A percentile compares a stretch with the other conserved stretches of the same genome.
phyloP scores from a whole-genome alignment of 495 filamentous ascomycete genomes.

The Podospora anserina region DNA sequence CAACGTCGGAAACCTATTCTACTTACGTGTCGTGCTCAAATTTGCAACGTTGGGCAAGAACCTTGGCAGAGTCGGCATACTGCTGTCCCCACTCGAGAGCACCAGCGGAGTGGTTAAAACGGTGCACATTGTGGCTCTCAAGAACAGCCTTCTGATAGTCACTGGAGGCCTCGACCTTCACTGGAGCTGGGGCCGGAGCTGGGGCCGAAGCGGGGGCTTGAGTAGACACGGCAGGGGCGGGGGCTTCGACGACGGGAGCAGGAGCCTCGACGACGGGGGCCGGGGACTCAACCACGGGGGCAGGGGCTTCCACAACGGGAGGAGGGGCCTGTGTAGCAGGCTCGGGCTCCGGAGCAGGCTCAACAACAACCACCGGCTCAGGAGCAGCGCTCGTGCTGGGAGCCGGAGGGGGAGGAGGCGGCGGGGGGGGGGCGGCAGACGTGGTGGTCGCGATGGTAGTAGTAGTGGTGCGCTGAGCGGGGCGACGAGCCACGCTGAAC shows the following conservation, averaged over 20 bases:
- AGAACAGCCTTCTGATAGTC: slow-evolving; percentile 44
- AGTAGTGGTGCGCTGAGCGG: slow-evolving; percentile 23
- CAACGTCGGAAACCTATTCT: background rate
- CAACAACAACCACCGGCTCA: slow-evolving; percentile 6
- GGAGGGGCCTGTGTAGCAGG: slow-evolving; percentile 14
- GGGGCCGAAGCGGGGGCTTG: background rate
- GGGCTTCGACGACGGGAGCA: background rate
- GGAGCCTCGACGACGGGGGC: slow-evolving; percentile 13
- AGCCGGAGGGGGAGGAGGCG: slow-evolving; percentile 21
- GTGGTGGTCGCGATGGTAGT: slow-evolving; percentile 14
- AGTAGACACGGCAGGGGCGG: slow-evolving; percentile 11
- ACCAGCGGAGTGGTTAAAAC: slow-evolving; percentile 72
- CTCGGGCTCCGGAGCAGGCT: slow-evolving; percentile 12
- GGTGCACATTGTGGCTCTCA: slow-evolving; percentile 81
- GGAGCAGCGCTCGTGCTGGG: slow-evolving; percentile 17
- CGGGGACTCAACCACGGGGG: slow-evolving; percentile 12
- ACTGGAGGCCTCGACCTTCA: slow-evolving; percentile 12
- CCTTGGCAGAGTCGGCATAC: slow-evolving; percentile 59
- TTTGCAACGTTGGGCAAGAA: slow-evolving; percentile 52
- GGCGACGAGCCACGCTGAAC: slow-evolving; percentile 9
- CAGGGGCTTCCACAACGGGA: slow-evolving; percentile 6
- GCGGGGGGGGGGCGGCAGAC: slow-evolving; percentile 1
- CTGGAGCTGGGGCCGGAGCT: slow-evolving; percentile 21
- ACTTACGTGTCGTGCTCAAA: slow-evolving; percentile 78
- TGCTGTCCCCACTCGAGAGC: slow-evolving; percentile 60